phyloP scores from a whole-genome alignment of 1,284 basidiomycete species.

The Inonotus obliquus region DNA sequence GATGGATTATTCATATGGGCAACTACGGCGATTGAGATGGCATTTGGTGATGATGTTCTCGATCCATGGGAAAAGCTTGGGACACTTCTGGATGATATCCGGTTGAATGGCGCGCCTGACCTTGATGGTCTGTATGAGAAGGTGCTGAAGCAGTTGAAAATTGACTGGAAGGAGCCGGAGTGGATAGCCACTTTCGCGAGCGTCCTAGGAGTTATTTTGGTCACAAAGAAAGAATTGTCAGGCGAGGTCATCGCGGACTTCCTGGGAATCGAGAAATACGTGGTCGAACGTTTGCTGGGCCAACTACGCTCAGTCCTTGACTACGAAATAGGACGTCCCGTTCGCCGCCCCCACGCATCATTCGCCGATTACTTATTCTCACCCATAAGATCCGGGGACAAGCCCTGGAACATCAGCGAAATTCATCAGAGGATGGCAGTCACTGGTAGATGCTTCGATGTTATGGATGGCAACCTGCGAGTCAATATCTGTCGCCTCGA shows the following conservation, averaged over 20 bases:
- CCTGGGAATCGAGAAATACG: background rate
- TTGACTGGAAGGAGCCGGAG: background rate
- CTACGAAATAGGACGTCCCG: background rate
- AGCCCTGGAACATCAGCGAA: background rate
- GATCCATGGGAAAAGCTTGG: background rate
- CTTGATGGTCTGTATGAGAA: too few relatives aligned
- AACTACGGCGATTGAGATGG: background rate
- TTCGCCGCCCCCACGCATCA: background rate
- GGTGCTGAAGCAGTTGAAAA: background rate
- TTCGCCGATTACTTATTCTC: background rate
- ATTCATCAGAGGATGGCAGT: background rate
- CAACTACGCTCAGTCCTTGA: background rate
- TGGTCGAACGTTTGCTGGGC: background rate
- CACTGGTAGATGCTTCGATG: background rate
- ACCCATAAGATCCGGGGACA: background rate
- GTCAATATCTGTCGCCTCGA: conserved; percentile 10
- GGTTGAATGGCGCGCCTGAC: background rate
- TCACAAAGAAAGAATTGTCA: background rate
- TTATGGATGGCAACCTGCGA: background rate
- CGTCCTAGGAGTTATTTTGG: background rate
- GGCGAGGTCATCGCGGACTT: background rate
- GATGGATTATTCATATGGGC: conserved; percentile 12
- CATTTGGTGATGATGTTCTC: background rate
- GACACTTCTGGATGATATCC: background rate
- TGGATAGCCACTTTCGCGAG: background rate